Evolutionary conservation across 192 early-diverging fungal genomes (phyloP).

Genomic region (Podila verticillata): DNA sequence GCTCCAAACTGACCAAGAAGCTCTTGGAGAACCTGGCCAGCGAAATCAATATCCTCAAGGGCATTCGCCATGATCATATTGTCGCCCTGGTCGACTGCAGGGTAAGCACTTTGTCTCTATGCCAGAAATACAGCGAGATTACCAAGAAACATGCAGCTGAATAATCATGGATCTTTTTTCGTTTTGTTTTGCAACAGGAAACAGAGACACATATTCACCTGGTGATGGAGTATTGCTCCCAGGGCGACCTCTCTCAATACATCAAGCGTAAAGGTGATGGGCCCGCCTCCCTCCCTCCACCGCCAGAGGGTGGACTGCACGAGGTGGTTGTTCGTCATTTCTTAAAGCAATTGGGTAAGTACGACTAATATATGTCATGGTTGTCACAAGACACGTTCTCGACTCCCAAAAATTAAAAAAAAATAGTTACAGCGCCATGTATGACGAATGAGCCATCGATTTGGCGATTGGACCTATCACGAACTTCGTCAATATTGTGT

Average conservation of each 20-base stretch:
- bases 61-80: slow-evolving; percentile 85
- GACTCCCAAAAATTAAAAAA: too few species aligned
- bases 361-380: neutral
- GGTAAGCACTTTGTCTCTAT: slow-evolving; percentile 56
- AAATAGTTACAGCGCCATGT: too few species aligned
- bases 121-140: neutral
- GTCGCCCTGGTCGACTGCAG: slow-evolving; percentile 91
- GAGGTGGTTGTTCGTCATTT: slow-evolving; percentile 87
- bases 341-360: slow-evolving; percentile 81
- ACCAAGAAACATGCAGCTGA: neutral
- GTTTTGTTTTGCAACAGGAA: slow-evolving; percentile 65
- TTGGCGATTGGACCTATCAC: neutral
- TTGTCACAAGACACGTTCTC: too few species aligned
- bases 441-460: too few species aligned
- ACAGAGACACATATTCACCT: slow-evolving; percentile 94
- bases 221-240: slow-evolving; percentile 97
- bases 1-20: slow-evolving; percentile 90
- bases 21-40: slow-evolving; percentile 94
- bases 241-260: slow-evolving; percentile 93
- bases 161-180: neutral
- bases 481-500: neutral
- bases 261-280: slow-evolving; percentile 75
- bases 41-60: slow-evolving; percentile 93
- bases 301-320: slow-evolving; percentile 80
- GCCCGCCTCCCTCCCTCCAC: slow-evolving; percentile 59